Evolutionary conservation across 768 basidiomycete species (phyloP), one percentile per base, ranked within the genome.

Genomic region (Rhizopogon salebrosus): DNA sequence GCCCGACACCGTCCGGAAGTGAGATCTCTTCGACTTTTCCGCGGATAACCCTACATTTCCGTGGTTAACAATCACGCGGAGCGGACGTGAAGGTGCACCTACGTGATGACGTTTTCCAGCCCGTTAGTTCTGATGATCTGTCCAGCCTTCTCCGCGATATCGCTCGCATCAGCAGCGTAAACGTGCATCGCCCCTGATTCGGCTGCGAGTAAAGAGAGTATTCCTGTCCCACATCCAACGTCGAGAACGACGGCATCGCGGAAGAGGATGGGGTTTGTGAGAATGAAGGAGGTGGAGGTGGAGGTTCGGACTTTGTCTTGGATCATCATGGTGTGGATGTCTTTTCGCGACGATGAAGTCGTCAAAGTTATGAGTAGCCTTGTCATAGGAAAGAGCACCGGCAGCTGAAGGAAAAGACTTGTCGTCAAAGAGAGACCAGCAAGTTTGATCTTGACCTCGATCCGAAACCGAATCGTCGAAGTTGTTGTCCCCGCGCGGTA

Each of bases 301-400:
- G 94, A 84, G 2, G 95, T 98, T 50, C 95, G 81, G 43, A 95
- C 90, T 74, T 87, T 87, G 65, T 98, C 95, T 63, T 92, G 88
- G 53, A 98, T 89, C 95, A 98, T 98, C 55, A 92, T 80, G 27
- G 93, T 89, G 65, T 98, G 95, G 46, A 97, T 95, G 58, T 97
- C 92, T 94, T 62, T n/a, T 51, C 62, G 14, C 49, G 16, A 13
- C 13, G 4, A 13, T 8, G 45, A 53, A 20, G 20, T 34, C 26
- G 61, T 89, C 82, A 53, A 93, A 85, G 3, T 77, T 78, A 58
- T 90, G 77, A 0, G 64, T 73, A 40, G 63, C 60, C 57, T 73
- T 79, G 66, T 94, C 92, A 63, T 89, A 75, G 23, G 69, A 63
- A 45, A 91, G 54, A 0, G 83, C 78, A n/a, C 79, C 81, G 23